Evolutionary conservation across 345 rosid genomes (phyloP), one percentile per base, ranked within the genome.

Genomic region (Lepidium didymum): DNA sequence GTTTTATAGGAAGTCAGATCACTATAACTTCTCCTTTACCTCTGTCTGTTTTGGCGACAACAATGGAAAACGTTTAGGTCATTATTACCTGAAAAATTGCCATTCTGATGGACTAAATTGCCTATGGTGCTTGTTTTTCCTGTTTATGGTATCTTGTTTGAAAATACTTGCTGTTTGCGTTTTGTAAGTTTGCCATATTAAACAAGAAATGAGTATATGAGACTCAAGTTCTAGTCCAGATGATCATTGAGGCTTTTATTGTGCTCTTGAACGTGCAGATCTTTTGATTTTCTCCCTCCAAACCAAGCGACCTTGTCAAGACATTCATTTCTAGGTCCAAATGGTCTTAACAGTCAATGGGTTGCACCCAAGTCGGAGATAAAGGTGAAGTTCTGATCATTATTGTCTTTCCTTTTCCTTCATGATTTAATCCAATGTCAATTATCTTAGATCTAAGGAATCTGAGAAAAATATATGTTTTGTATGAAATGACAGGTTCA

Each of bases 301-400:
- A 91, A 87, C 72, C 78, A 89, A 81, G 99, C 89, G 74, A 94
- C 99, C 37, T 78, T 94, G 69, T 91, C 96, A 41, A 91, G 97
- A 72, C 99, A 94, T 84, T 87, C 96, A 57, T 74, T 94, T 68
- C 75, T 91, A 40, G 96, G 97, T 41, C 96, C 97, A 66, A 84
- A 79, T 71, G 96, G 99, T 84, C 89, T 94, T 77, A 81, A 40
- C 35, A 85, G 90, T n/a, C 91, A 91, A 62, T 86, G 96, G 97
- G 83, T 47, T 76, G 96, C 87, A 54, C 97, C 99, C 70, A 86
- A 77, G 64, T 37, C 86, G 4, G 86, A 70, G 77, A 82, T 80
- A 67, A 94, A 91, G 95, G 99, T 94, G 74, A 64, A 14, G 3
- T 6, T 60, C 33, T 61, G 52, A 40, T 63, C 43, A 1, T 40